Percentiles rank a stretch among this genome's conserved stretches.
These are phyloP conservation scores for Phlebiopsis flavidoalba DNA, from an alignment of 768 basidiomycete species.

Conservation along the genomic window DNA sequence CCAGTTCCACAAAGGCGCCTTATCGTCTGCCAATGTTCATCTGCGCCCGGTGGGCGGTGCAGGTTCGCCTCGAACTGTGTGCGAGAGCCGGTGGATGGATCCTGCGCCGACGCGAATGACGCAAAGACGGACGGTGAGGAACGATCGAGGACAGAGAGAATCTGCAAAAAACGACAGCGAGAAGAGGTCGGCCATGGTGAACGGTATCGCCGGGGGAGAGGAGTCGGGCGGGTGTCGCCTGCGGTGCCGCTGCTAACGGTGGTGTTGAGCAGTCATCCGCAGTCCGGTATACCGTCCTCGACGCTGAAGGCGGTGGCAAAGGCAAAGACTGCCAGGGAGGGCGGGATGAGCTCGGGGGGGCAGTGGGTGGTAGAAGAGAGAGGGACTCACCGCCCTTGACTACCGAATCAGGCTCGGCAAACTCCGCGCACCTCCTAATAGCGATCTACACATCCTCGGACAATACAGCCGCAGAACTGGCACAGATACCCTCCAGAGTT, in stretches of 20 bases:
- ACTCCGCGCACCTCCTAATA: slow-evolving; percentile 1
- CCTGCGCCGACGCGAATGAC: slow-evolving; percentile 19
- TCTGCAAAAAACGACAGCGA: slow-evolving; percentile 13
- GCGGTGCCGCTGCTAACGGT: slow-evolving; percentile 1
- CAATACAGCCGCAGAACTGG: background rate
- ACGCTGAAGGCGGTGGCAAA: slow-evolving; percentile 9
- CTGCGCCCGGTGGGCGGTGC: background rate
- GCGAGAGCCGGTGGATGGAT: slow-evolving; percentile 20
- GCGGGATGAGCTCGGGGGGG: background rate
- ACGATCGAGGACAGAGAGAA: slow-evolving; percentile 15
- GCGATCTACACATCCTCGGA: slow-evolving; percentile 8
- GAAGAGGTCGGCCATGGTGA: slow-evolving; percentile 13
- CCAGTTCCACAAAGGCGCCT: slow-evolving; percentile 19
- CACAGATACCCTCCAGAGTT: background rate
- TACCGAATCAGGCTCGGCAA: slow-evolving; percentile 9
- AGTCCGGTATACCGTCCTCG: slow-evolving; percentile 1
- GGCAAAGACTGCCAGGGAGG: background rate
- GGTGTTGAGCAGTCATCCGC: slow-evolving; percentile 7
- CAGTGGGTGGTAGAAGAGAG: background rate
- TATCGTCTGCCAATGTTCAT: slow-evolving; percentile 5
- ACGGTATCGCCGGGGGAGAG: slow-evolving; percentile 1
- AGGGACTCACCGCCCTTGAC: slow-evolving; percentile 10
- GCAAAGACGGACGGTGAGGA: slow-evolving; percentile 16
- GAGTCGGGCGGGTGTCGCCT: background rate
- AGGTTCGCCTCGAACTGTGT: slow-evolving; percentile 15